Evolutionary conservation across 352 stramenopile genomes (phyloP), one percentile per base, ranked within the genome.

Genomic region (Pseudoperonospora humuli): DNA sequence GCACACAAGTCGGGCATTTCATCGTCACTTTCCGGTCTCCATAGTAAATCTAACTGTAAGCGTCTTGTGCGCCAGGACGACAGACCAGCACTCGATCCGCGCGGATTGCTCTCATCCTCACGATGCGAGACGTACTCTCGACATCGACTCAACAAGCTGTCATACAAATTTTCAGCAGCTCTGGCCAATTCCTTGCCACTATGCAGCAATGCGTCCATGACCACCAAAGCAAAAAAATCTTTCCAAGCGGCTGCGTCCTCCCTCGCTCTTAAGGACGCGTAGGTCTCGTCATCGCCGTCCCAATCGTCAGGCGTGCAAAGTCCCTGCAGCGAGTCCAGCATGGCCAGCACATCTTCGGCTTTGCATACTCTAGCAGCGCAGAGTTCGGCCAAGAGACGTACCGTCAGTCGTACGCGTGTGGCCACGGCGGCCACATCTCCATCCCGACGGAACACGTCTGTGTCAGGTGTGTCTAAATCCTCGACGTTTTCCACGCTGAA

Each of bases 51-150:
- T 14, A 88, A 45, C 17, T 78, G 75, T 41, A 91, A 45, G 2
- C 79, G 75, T 27, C 75, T 67, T 33, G 78, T 67, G n/a, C 84
- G 57, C 79, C 79, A 91, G 9, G 64, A 84, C 14, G 70, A 67
- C 19, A 62, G 31, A 9, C 74, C 64, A 8, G 65, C 44, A 27
- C 60, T 51, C 2, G 35, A 61, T 24, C 61, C 61, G 7, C 72
- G 70, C 7, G 68, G 70, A 58, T 83, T 85, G 38, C 53, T 81
- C 36, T 75, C 72, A 17, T 81, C 65, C 31, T 86, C 74, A 4
- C 75, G 70, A 37, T 70, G 70, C 14, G 55, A 61, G 5, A 86
- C 67, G 59, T 88, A 91, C 37, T 83, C 74, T 37, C 71, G 67
- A 57, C 72, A 88, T 19, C 75, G 71, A 42, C 64, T 84, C 10